Evolutionary conservation across 257 asterid species (phyloP).

Genomic region (Ocimum tenuiflorum): DNA sequence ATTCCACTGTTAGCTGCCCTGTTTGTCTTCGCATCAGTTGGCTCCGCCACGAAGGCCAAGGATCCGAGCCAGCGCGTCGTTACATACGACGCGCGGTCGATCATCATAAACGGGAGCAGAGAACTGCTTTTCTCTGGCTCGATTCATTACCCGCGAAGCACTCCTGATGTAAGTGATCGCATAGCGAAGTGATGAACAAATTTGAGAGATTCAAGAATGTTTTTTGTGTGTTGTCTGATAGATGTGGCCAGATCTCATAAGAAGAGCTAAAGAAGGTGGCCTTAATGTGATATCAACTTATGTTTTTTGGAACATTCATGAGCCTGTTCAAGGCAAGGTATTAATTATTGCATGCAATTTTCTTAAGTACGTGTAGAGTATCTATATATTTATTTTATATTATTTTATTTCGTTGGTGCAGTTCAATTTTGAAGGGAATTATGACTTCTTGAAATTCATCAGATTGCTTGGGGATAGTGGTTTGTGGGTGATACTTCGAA

Average conservation of each 20-base stretch:
- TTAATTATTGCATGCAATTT: too few species aligned
- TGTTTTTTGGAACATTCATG: constrained; percentile 87
- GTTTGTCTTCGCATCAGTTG: constrained; percentile 18
- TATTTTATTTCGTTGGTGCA: constrained; percentile 16
- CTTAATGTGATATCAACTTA: constrained; percentile 71
- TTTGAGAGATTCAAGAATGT: not conserved
- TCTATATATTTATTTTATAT: not conserved
- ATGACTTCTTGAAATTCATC: constrained; percentile 60
- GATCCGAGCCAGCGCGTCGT: constrained; percentile 23
- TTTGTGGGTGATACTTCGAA: constrained; percentile 73
- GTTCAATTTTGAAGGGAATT: constrained; percentile 62
- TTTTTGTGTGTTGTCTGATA: not conserved
- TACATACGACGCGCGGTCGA: constrained; percentile 52
- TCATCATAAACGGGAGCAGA: constrained; percentile 66
- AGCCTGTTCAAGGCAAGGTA: constrained; percentile 79
- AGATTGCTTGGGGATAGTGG: constrained; percentile 54
- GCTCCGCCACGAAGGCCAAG: constrained; percentile 3
- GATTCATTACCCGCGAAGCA: constrained; percentile 77
- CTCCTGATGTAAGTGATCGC: constrained; percentile 45
- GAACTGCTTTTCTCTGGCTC: constrained; percentile 85
- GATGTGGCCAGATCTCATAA: constrained; percentile 82
- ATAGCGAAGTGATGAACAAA: not conserved
- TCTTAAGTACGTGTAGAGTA: not conserved
- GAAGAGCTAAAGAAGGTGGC: constrained; percentile 65
- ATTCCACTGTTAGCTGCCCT: constrained; percentile 20